Conservation (phyloP, 2,329 filamentous ascomycete genomes). For the Colletotrichum tofieldiae region DNA sequence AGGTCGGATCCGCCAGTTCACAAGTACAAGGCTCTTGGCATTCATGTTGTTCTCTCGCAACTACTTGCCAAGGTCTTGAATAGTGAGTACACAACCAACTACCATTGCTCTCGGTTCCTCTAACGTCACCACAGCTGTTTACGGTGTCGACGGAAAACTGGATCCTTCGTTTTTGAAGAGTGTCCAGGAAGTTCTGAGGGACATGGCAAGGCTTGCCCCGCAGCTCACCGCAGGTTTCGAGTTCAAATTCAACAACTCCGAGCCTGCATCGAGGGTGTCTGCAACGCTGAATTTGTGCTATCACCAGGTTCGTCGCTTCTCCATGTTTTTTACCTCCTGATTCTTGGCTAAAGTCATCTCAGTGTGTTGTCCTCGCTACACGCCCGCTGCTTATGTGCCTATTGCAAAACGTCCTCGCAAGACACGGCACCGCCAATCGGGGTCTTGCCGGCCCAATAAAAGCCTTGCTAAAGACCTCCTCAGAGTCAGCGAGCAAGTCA, state of each 20-base stretch:
- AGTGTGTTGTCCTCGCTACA: slow-evolving; percentile 27
- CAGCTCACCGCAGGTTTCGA: slow-evolving; percentile 29
- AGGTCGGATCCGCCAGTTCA: slow-evolving; percentile 4
- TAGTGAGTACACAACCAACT: background rate
- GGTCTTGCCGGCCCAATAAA: slow-evolving; percentile 22
- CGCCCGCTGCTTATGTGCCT: slow-evolving; percentile 25
- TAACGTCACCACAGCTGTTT: slow-evolving; percentile 9
- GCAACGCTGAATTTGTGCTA: slow-evolving; percentile 31
- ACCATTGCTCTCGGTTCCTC: fast-evolving
- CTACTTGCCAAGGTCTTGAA: slow-evolving; percentile 33
- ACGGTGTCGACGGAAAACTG: slow-evolving; percentile 27
- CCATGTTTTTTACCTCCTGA: background rate
- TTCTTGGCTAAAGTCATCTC: background rate
- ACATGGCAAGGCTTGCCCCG: slow-evolving; percentile 18
- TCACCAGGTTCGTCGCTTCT: background rate
- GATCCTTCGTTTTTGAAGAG: slow-evolving; percentile 22
- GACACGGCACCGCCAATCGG: slow-evolving; percentile 17
- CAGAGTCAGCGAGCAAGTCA: slow-evolving; percentile 28
- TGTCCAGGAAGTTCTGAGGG: slow-evolving; percentile 16
- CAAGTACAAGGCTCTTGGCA: slow-evolving; percentile 20
- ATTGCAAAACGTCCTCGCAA: slow-evolving; percentile 14
- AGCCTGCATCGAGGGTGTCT: slow-evolving; percentile 21
- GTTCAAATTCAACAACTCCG: slow-evolving; percentile 26
- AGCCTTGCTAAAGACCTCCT: slow-evolving; percentile 22
- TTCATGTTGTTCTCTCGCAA: slow-evolving; percentile 24